phyloP scores from a whole-genome alignment of 805 yeast genomes.

The Dipodascus geniculatus region DNA sequence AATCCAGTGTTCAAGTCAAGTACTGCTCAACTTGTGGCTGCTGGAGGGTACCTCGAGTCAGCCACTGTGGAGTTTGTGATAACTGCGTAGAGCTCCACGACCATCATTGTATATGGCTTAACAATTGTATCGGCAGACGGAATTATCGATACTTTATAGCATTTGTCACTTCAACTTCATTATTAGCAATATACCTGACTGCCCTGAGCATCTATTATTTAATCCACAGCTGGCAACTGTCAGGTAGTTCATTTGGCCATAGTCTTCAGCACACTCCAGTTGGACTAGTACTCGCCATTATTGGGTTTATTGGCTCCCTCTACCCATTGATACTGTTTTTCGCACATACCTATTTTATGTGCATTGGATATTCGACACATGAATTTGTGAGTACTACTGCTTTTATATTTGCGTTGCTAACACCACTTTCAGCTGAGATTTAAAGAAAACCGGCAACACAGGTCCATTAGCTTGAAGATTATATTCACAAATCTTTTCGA shows the following conservation, averaged over 20 bases:
- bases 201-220: constrained; percentile 27
- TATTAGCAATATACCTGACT: constrained; percentile 23
- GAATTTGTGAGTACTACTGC: constrained; percentile 41
- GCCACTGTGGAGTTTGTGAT: constrained; percentile 64
- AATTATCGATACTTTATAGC: constrained; percentile 35
- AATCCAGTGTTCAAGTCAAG: constrained; percentile 30
- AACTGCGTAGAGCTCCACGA: constrained; percentile 55
- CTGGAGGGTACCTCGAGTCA: constrained; percentile 69
- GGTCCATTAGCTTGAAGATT: not conserved
- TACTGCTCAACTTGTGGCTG: constrained; percentile 55
- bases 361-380: constrained; percentile 56
- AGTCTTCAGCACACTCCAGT: constrained; percentile 26
- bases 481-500: constrained; percentile 18
- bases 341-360: constrained; percentile 43
- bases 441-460: not conserved
- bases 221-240: constrained; percentile 13
- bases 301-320: constrained; percentile 32
- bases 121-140: constrained; percentile 66
- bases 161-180: constrained; percentile 33
- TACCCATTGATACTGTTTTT: constrained; percentile 46
- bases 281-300: constrained; percentile 42
- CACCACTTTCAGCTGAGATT: not conserved
- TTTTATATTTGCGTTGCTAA: constrained; percentile 27
- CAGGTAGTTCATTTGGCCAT: constrained; percentile 18
- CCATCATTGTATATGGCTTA: constrained; percentile 62